Base-by-base conservation (phyloP, 2,329 filamentous ascomycete genomes). In the Epichloe festucae region DNA sequence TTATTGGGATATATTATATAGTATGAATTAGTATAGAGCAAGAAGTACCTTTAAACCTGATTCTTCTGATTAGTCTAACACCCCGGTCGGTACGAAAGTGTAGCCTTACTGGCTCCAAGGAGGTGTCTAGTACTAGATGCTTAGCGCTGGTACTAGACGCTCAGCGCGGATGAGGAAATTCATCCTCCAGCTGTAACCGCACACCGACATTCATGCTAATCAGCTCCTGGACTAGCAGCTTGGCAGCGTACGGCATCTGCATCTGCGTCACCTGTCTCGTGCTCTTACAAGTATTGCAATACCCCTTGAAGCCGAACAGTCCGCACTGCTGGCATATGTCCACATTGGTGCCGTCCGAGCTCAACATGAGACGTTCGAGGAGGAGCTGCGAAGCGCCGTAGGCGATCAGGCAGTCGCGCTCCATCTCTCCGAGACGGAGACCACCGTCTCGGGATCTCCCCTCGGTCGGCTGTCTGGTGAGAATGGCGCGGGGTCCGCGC, bases 151-250 rank as follows among this genome's bases (percentile, higher is more conserved):
- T n/a, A 21, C 5, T 8, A 10, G 8, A 23, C 10, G 11, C 27
- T 38, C 21, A 44, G 15, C 23, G 68, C 23, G 78, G 78, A 59
- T 82, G 78, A 15, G 89, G 89, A 67, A 98, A 98, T 70, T 97
- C 89, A 65, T 98, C 93, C 62, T 89, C 89, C 58, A 98, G 71
- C 73, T 91, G 87, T 70, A 98, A 73, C 53, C 87, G 78, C 54
- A 95, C 91, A 55, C 90, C 87, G n/a, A 98, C 89, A 67, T 98
- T 98, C 93, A 98, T 98, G 67, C 89, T 95, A 63, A 95, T 84
- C 62, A 98, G 70, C 71, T 98, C 93, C 73, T 98, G 93, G 47
- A 97, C 88, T 52, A 98, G 73, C 64, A 98, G 71, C 76, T 98
- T 97, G 1, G 93, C 93, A 17, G 93, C 93, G 68, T 98, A 98